Percentiles rank a stretch among this genome's conserved stretches.
These are phyloP conservation scores for Verticillium alfalfae DNA, from an alignment of 2,329 filamentous ascomycete genomes.

Conservation along the genomic window DNA sequence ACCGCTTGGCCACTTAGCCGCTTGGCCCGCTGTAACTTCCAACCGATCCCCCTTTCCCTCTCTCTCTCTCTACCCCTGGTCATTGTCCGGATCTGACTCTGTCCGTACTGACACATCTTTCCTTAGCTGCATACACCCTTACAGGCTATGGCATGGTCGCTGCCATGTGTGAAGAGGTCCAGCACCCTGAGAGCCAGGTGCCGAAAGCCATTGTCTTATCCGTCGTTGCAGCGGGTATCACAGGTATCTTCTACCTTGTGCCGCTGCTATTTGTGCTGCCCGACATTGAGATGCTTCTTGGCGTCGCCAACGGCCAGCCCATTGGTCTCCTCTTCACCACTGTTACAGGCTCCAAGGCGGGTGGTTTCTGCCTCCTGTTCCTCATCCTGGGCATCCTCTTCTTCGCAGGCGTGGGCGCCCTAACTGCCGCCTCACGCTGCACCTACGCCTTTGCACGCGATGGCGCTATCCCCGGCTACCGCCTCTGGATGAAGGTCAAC, in stretches of 20 bases:
- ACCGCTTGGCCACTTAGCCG: neutral
- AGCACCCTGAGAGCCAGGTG: conserved; percentile 62
- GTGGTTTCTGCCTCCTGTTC: conserved; percentile 71
- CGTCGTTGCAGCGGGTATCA: conserved; percentile 60
- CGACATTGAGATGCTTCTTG: conserved; percentile 56
- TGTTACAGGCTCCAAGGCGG: conserved; percentile 65
- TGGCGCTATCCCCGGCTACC: conserved; percentile 66
- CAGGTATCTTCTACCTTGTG: conserved; percentile 62
- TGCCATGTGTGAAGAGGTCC: conserved; percentile 68
- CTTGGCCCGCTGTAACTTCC: neutral
- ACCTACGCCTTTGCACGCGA: conserved; percentile 74
- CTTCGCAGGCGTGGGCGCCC: conserved; percentile 69
- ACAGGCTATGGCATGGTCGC: conserved; percentile 68
- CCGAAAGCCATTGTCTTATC: conserved; percentile 67
- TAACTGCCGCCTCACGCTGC: conserved; percentile 69
- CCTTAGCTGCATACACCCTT: conserved; percentile 48
- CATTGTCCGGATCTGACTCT: neutral
- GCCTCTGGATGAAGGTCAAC: conserved; percentile 62
- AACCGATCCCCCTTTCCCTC: neutral
- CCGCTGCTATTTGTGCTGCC: conserved; percentile 74
- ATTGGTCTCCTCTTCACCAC: conserved; percentile 72
- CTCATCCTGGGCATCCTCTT: conserved; percentile 71
- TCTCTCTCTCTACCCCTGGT: too few relatives aligned
- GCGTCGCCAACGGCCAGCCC: conserved; percentile 66
- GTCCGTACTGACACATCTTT: neutral